Evolutionary conservation across 2,329 filamentous ascomycete species (phyloP), one percentile per base, ranked within the genome.

Genomic region (Colletotrichum australisinense): DNA sequence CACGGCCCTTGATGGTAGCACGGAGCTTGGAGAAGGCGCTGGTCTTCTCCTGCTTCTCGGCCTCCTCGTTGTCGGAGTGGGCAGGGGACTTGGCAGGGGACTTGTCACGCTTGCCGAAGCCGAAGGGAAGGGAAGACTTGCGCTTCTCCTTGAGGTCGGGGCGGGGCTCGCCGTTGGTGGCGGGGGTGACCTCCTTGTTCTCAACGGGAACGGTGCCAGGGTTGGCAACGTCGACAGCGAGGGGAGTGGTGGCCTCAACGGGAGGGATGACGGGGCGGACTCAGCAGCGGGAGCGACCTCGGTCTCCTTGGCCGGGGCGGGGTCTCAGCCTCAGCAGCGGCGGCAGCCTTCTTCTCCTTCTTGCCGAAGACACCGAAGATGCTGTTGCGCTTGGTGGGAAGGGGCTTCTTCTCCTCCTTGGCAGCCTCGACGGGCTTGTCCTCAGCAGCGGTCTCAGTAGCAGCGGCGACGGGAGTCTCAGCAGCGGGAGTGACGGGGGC

Each of bases 111-210:
- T 96, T 96, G 79, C 94, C 91, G 80, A 91, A 92, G 78, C 91
- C 91, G 84, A 97, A 97, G 62, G 88, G 88, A 9, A 91, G 83
- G 79, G 95, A 92, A 77, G 94, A 97, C 84, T 92, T 91, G 83
- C 95, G 94, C 93, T 97, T 97, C 84, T 90, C 88, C 91, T 94
- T 95, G 77, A 88, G 82, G 75, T 90, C 89, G 84, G 91, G 90
- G 83, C 90, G 90, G 69, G 85, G 77, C 84, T 92, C 90, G 73
- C 86, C 86, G 76, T 86, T 87, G 77, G 84, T 84, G 73, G 78
- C 80, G 76, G 83, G 82, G 65, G 83, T 78, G 35, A 75, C 78
- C 77, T 88, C 86, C 4, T 85, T 82, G 26, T 83, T 83, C 81
- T 89, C 87, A 52, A 84, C 81, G 32, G 86, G 84, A 71, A 82